Base-by-base conservation (phyloP, 148 eudicot species). In the Spergularia marina region DNA sequence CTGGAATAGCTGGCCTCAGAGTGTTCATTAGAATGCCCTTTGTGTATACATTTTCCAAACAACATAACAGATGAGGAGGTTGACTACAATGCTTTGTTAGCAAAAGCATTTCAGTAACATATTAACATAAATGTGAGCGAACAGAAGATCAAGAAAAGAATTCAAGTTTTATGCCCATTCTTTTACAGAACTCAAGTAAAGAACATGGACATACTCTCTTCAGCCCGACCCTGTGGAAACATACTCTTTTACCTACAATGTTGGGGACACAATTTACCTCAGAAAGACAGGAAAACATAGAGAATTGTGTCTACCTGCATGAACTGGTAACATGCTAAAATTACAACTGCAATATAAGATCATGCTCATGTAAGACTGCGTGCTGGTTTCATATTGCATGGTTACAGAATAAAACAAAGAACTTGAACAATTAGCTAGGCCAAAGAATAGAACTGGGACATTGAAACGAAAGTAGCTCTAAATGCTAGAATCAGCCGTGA, bases 11-110 rank as follows among this genome's bases (percentile, higher is more conserved):
- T 71, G 98, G 98, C 59, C 97, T 84, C 6, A 93, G 92, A 16
- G 94, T 93, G 76, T 93, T 85, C 87, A 91, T 93, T 64, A 93
- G 76, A 51, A 93, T 89, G 54, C 98, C 98, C 9, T 97, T 97
- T 93, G 77, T 72, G 65, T 47, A 49, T 53, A 70, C 58, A 76
- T 77, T 68, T 53, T 23, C 63, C 58, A 34, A 34, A 65, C 18
- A 73, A 15, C 49, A 34, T 16, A 34, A 20, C 52, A 5, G n/a
- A 18, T 52, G 64, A 20, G 13, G 25, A 36, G 39, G 21, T 23
- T 0, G 25, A 23, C 25, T 23, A 23, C 25, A 23, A 23, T 23
- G 25, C 25, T 23, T 23, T 23, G 25, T 23, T 23, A 23, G 25
- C 25, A 0, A 23, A 23, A 23, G 25, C 0, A 23, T 23, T 23